Conservation (phyloP, 345 rosid species). For the Euphorbia tirucalli region DNA sequence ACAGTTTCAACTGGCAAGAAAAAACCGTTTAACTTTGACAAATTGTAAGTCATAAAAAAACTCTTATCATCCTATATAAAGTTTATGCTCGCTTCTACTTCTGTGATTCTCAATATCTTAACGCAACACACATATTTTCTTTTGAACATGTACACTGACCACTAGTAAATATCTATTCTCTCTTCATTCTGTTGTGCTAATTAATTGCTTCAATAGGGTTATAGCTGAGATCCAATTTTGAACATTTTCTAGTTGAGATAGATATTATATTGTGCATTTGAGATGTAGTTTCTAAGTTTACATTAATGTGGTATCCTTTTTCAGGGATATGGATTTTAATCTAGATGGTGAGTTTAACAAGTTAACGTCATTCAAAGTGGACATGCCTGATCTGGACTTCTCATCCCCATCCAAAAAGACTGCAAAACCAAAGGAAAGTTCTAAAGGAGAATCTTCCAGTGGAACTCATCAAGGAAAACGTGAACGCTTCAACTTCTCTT, state of each 20-base stretch:
- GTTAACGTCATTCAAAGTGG: slow-evolving; percentile 67
- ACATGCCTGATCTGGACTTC: slow-evolving; percentile 82
- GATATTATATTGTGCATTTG: neutral
- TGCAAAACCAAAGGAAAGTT: slow-evolving; percentile 51
- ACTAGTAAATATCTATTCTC: neutral
- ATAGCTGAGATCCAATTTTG: neutral
- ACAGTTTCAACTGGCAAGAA: slow-evolving; percentile 49
- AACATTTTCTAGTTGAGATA: neutral
- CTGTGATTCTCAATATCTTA: neutral
- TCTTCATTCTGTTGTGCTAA: neutral
- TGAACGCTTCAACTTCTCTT: slow-evolving; percentile 56
- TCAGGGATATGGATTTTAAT: slow-evolving; percentile 82
- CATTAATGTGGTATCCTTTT: slow-evolving; percentile 4
- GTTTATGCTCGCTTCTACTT: neutral
- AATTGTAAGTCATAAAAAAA: slow-evolving; percentile 56
- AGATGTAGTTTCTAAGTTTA: neutral
- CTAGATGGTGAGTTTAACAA: slow-evolving; percentile 71
- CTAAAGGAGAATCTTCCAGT: slow-evolving; percentile 42
- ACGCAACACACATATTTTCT: neutral
- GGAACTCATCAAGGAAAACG: slow-evolving; percentile 40
- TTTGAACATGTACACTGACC: neutral
- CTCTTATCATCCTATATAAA: slow-evolving; percentile 4
- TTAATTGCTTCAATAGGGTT: neutral
- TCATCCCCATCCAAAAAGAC: slow-evolving; percentile 47
- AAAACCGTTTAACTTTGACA: slow-evolving; percentile 62